These are phyloP conservation scores for Citrus inodora DNA, from an alignment of 345 rosid species.

Conservation along the genomic window DNA sequence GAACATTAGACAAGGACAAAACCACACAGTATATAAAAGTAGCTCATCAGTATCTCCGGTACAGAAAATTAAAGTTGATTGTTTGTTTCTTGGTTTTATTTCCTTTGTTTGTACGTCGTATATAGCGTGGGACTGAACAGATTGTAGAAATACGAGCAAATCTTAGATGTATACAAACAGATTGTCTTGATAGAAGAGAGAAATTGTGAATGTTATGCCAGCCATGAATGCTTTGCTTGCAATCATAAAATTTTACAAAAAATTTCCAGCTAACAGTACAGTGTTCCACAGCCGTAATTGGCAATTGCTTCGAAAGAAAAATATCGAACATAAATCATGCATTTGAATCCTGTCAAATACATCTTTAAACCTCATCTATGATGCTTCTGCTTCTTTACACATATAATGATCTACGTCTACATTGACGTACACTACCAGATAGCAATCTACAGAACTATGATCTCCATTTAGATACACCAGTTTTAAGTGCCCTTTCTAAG, in stretches of 20 bases:
- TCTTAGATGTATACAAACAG: not conserved
- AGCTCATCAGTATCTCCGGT: not conserved
- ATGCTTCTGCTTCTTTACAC: conserved; percentile 13
- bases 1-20: not conserved
- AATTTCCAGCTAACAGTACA: not conserved
- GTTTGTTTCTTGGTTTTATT: not conserved
- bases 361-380: not conserved
- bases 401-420: conserved; percentile 5
- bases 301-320: not conserved
- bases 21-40: not conserved
- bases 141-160: not conserved
- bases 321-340: not conserved
- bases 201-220: not conserved
- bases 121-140: not conserved
- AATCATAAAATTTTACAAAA: too few species aligned
- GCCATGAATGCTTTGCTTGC: too few species aligned
- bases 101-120: not conserved
- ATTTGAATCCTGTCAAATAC: not conserved
- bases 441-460: conserved; percentile 30
- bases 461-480: conserved; percentile 62
- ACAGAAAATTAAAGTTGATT: not conserved
- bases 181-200: not conserved
- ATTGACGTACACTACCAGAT: conserved; percentile 10
- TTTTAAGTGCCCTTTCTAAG: conserved; percentile 39
- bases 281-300: not conserved